Percentiles rank a stretch among this genome's conserved stretches.
Evolutionary conservation across 2,329 filamentous ascomycete species (phyloP).

Genomic region (Ophiostoma sp.): DNA sequence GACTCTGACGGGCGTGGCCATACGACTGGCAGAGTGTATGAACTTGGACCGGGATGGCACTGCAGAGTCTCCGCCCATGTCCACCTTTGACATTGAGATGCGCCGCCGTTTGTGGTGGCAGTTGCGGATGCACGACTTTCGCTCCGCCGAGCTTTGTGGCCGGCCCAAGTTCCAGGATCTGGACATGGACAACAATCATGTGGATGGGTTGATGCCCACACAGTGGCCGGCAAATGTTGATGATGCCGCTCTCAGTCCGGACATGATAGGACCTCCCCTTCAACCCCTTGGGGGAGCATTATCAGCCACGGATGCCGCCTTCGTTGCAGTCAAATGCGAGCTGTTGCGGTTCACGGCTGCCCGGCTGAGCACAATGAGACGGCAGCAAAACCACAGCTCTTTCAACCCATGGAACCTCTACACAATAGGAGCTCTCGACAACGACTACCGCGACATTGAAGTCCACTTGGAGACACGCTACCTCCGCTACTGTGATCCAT

Average conservation of each 20-base stretch:
- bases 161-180: constrained; percentile 27
- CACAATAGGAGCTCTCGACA: constrained; percentile 25
- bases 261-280: constrained; percentile 26
- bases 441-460: constrained; percentile 32
- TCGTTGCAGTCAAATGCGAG: constrained; percentile 25
- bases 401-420: constrained; percentile 7
- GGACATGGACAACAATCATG: constrained; percentile 7
- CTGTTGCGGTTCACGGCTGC: constrained; percentile 20
- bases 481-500: constrained; percentile 26
- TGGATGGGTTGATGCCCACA: constrained; percentile 13
- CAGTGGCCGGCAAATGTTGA: constrained; percentile 36
- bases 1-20: constrained; percentile 30
- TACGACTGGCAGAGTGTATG: constrained; percentile 27
- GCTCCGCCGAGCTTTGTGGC: constrained; percentile 55
- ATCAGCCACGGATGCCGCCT: constrained; percentile 19
- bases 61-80: not conserved
- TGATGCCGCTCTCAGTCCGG: constrained; percentile 31
- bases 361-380: constrained; percentile 21
- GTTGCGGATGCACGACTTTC: constrained; percentile 65
- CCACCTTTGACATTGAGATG: constrained; percentile 64
- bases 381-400: not conserved
- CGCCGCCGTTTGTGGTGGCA: constrained; percentile 72
- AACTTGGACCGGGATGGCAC: not conserved
- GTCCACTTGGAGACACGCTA: constrained; percentile 32
- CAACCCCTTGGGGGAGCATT: constrained; percentile 15